A percentile compares a stretch with the other conserved stretches of the same genome.
Evolutionary conservation across 805 yeast genomes (phyloP).

Genomic region (Kuraishia capsulata): DNA sequence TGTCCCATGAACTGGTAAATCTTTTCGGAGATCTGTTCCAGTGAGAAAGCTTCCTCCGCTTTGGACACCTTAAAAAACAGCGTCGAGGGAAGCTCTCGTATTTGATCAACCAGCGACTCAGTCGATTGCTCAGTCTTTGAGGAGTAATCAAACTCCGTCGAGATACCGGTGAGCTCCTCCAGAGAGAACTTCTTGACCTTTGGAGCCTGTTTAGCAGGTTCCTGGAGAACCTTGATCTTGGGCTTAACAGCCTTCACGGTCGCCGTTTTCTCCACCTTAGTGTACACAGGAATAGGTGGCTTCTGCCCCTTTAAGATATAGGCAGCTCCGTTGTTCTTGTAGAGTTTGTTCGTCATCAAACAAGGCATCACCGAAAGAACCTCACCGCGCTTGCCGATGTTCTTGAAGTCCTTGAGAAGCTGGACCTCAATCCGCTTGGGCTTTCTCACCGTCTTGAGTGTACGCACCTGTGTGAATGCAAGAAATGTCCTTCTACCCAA

Average conservation of each 20-base stretch:
- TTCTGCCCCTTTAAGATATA: slow-evolving; percentile 38
- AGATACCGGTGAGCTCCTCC: not conserved
- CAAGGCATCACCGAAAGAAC: slow-evolving; percentile 69
- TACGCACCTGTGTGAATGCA: not conserved
- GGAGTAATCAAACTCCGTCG: not conserved
- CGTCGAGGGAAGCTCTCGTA: not conserved
- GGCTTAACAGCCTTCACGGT: not conserved
- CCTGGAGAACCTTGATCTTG: not conserved
- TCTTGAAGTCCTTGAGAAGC: slow-evolving; percentile 57
- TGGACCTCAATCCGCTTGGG: slow-evolving; percentile 60
- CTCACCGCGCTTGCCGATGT: slow-evolving; percentile 63
- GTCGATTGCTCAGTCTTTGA: not conserved
- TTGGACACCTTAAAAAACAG: slow-evolving; percentile 9
- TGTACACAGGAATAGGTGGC: slow-evolving; percentile 23
- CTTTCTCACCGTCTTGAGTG: slow-evolving; percentile 9
- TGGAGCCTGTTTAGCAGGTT: not conserved
- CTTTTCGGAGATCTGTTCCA: not conserved
- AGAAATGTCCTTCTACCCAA: too few relatives aligned
- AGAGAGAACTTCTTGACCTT: slow-evolving; percentile 1
- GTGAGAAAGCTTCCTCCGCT: slow-evolving; percentile 3
- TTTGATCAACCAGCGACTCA: not conserved
- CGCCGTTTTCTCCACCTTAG: slow-evolving; percentile 6
- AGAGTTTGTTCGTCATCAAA: slow-evolving; percentile 71
- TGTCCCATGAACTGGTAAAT: not conserved
- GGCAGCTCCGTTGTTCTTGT: slow-evolving; percentile 63